Evolutionary conservation across 2,329 filamentous ascomycete species (phyloP).

Genomic region (Chrysoporthe puriensis): DNA sequence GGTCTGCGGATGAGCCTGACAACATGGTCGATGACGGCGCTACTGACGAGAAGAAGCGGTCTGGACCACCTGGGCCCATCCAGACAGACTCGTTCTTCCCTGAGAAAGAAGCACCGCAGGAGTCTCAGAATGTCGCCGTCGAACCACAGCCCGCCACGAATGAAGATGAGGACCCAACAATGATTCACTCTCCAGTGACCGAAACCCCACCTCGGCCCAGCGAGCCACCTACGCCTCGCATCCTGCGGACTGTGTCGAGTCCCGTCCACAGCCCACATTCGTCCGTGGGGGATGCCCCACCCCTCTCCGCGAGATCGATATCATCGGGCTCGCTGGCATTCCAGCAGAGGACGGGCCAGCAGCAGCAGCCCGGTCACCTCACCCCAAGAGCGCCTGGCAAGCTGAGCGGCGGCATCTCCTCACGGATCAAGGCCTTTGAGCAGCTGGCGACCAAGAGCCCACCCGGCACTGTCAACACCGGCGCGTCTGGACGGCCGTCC

Average conservation of each 20-base stretch:
- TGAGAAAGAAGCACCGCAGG: constrained; percentile 50
- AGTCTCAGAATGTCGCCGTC: constrained; percentile 84
- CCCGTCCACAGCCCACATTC: constrained; percentile 51
- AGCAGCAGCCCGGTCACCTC: constrained; percentile 53
- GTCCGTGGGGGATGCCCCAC: constrained; percentile 49
- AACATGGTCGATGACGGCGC: constrained; percentile 35
- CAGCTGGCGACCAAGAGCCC: constrained; percentile 62
- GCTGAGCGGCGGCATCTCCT: constrained; percentile 88
- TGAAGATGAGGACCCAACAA: constrained; percentile 77
- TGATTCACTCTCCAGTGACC: constrained; percentile 47
- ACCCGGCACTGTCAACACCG: constrained; percentile 27
- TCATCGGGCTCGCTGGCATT: constrained; percentile 59
- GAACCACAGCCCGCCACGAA: constrained; percentile 82
- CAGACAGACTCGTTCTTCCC: constrained; percentile 49
- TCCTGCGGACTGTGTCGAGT: constrained; percentile 54
- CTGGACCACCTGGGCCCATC: constrained; percentile 58
- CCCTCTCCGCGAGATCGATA: constrained; percentile 54
- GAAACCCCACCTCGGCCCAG: constrained; percentile 36
- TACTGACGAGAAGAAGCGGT: constrained; percentile 36
- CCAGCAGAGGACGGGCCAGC: constrained; percentile 57
- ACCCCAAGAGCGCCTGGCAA: constrained; percentile 73
- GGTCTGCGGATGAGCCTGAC: constrained; percentile 26
- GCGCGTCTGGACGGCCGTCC: constrained; percentile 46
- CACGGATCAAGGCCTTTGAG: constrained; percentile 91
- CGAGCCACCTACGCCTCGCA: constrained; percentile 38